A percentile compares a stretch with the other conserved stretches of the same genome.
Conservation (phyloP, 805 yeast species). For the Schizosaccharomyces lindneri region DNA sequence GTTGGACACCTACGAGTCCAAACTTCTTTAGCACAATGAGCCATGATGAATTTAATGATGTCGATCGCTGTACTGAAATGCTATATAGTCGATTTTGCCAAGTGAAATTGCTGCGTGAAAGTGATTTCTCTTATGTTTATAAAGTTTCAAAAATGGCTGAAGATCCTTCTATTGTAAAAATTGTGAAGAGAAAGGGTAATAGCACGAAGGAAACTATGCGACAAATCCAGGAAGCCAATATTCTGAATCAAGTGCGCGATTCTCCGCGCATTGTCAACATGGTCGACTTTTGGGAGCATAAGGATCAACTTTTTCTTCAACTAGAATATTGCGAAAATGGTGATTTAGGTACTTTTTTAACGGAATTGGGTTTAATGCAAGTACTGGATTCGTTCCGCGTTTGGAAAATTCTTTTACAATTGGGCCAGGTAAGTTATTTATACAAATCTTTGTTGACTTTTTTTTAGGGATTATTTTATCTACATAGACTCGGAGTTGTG, state of each 20-base stretch:
- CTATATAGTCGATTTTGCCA: neutral
- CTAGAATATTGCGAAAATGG: slow-evolving; percentile 92
- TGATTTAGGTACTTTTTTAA: slow-evolving; percentile 52
- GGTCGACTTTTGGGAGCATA: slow-evolving; percentile 61
- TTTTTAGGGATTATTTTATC: slow-evolving; percentile 38
- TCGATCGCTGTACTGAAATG: neutral
- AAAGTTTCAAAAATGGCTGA: slow-evolving; percentile 32
- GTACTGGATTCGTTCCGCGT: slow-evolving; percentile 88
- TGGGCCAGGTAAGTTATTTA: neutral
- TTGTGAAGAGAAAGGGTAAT: slow-evolving; percentile 43
- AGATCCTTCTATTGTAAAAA: slow-evolving; percentile 52
- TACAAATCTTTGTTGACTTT: neutral
- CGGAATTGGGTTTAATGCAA: slow-evolving; percentile 49
- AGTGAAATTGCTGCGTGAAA: slow-evolving; percentile 30
- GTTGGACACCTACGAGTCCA: neutral
- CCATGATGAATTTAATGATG: neutral
- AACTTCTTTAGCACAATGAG: neutral
- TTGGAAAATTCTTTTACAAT: slow-evolving; percentile 47
- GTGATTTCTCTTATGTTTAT: slow-evolving; percentile 77
- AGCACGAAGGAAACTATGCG: slow-evolving; percentile 35
- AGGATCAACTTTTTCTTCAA: slow-evolving; percentile 62
- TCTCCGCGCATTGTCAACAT: slow-evolving; percentile 48
- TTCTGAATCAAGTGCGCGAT: slow-evolving; percentile 15
- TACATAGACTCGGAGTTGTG: slow-evolving; percentile 51
- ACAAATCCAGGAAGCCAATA: slow-evolving; percentile 51